phyloP scores from a whole-genome alignment of 2,329 filamentous ascomycete species.

The Pseudogymnoascus sp. region DNA sequence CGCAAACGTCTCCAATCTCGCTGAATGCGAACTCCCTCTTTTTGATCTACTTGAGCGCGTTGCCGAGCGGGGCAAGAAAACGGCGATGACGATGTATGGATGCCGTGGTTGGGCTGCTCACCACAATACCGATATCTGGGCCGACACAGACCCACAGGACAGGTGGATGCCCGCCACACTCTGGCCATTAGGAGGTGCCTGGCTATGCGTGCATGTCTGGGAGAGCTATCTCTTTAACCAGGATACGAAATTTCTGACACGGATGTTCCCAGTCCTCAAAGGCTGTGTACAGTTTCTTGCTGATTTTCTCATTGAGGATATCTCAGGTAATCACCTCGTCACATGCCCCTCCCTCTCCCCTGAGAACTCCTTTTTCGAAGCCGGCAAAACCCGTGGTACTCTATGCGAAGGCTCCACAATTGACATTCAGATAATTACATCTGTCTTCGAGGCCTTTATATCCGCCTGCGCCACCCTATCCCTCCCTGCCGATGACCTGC shows the following conservation, averaged over 20 bases:
- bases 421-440: slow-evolving; percentile 36
- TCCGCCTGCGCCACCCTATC: slow-evolving; percentile 13
- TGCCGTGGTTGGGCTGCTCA: slow-evolving; percentile 26
- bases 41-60: slow-evolving; percentile 33
- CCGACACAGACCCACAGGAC: slow-evolving; percentile 28
- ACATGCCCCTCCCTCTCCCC: slow-evolving; percentile 32
- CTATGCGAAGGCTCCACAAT: slow-evolving; percentile 38
- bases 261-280: slow-evolving; percentile 25
- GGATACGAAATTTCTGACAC: slow-evolving; percentile 24
- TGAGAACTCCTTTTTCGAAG: slow-evolving; percentile 28
- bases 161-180: slow-evolving; percentile 26
- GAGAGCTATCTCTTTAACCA: slow-evolving; percentile 32
- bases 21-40: slow-evolving; percentile 32
- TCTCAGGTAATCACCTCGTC: slow-evolving; percentile 23
- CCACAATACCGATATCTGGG: slow-evolving; percentile 29
- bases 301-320: slow-evolving; percentile 28
- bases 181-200: slow-evolving; percentile 35
- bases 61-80: slow-evolving; percentile 26
- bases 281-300: slow-evolving; percentile 27
- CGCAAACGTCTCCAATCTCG: slow-evolving; percentile 23
- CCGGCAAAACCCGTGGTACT: slow-evolving; percentile 22
- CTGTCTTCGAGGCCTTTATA: slow-evolving; percentile 30
- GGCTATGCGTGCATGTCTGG: slow-evolving; percentile 33
- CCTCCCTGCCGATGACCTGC: slow-evolving; percentile 25
- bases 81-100: slow-evolving; percentile 25